Conservation (phyloP, 257 asterid species). For the Plantago ovata region DNA sequence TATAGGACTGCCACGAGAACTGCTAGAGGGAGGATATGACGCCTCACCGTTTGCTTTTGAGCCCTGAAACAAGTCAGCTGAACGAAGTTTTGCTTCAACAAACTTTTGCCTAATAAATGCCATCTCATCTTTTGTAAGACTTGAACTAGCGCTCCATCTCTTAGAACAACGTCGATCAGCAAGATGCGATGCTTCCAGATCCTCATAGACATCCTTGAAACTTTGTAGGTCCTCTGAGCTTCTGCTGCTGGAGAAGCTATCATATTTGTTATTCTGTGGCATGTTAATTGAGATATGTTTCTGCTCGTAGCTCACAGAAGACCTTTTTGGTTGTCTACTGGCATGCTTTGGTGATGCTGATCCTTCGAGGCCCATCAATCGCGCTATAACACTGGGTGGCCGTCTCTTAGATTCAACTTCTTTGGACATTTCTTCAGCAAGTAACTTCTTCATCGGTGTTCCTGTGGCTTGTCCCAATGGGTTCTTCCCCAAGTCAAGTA, state of each 20-base stretch:
- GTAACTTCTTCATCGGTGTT: conserved; percentile 62
- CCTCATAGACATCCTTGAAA: conserved; percentile 81
- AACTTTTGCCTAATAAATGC: conserved; percentile 52
- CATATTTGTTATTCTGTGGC: conserved; percentile 30
- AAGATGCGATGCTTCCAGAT: conserved; percentile 76
- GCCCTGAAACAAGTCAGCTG: conserved; percentile 40
- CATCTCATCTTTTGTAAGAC: conserved; percentile 50
- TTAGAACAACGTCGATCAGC: conserved; percentile 58
- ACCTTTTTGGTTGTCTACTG: conserved; percentile 46
- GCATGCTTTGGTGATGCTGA: conserved; percentile 57
- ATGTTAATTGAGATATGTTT: conserved; percentile 22
- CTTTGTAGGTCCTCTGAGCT: conserved; percentile 52
- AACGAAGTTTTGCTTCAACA: conserved; percentile 43
- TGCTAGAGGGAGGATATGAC: conserved; percentile 43
- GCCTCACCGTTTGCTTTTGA: conserved; percentile 46
- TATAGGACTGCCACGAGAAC: conserved; percentile 38
- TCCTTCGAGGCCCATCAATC: conserved; percentile 85
- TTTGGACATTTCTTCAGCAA: conserved; percentile 70
- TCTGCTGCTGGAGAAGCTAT: conserved; percentile 32
- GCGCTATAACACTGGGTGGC: conserved; percentile 61
- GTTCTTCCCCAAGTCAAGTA: conserved; percentile 44
- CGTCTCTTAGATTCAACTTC: conserved; percentile 60
- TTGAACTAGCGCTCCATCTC: conserved; percentile 50
- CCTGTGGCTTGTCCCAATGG: conserved; percentile 41
- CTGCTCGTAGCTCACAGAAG: conserved; percentile 40